Conservation (phyloP, 2,329 filamentous ascomycete genomes). For the Ambrosiella xylebori region DNA sequence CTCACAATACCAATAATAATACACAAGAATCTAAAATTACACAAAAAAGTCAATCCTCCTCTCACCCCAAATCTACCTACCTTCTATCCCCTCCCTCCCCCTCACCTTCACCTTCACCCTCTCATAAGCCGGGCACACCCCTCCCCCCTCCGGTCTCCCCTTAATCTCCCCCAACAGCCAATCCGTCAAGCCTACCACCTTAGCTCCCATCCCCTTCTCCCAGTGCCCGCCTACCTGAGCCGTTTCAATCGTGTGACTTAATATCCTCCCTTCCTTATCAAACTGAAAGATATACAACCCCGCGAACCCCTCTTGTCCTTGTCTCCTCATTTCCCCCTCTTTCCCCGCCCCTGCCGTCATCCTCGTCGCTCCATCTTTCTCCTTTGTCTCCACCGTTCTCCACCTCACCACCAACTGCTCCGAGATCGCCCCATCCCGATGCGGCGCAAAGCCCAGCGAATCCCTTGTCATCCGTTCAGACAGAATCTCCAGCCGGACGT, state of each 20-base stretch:
- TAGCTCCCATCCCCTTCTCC: constrained; percentile 64
- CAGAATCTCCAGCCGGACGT: constrained; percentile 71
- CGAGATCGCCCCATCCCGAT: constrained; percentile 35
- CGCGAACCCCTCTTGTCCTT: constrained; percentile 51
- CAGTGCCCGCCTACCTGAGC: constrained; percentile 68
- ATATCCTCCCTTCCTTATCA: constrained; percentile 65
- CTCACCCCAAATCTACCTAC: neutral
- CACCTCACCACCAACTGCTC: constrained; percentile 87
- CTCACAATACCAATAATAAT: too few species aligned
- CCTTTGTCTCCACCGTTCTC: constrained; percentile 29
- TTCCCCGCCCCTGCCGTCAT: constrained; percentile 22
- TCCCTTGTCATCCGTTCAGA: constrained; percentile 71
- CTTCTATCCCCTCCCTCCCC: neutral
- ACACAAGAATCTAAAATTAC: too few species aligned
- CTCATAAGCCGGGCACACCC: constrained; percentile 13
- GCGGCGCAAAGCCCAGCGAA: constrained; percentile 30
- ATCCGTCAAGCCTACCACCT: constrained; percentile 80
- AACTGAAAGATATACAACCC: constrained; percentile 95
- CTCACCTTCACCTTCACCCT: neutral
- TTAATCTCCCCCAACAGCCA: constrained; percentile 71
- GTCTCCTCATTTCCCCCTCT: constrained; percentile 23
- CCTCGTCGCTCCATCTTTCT: constrained; percentile 20
- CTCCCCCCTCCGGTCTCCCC: constrained; percentile 8
- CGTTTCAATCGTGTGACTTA: constrained; percentile 86
- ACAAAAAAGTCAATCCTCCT: too few species aligned